Evolutionary conservation across 2,329 filamentous ascomycete species (phyloP), one percentile per base, ranked within the genome.

Genomic region (Blumeria hordei): DNA sequence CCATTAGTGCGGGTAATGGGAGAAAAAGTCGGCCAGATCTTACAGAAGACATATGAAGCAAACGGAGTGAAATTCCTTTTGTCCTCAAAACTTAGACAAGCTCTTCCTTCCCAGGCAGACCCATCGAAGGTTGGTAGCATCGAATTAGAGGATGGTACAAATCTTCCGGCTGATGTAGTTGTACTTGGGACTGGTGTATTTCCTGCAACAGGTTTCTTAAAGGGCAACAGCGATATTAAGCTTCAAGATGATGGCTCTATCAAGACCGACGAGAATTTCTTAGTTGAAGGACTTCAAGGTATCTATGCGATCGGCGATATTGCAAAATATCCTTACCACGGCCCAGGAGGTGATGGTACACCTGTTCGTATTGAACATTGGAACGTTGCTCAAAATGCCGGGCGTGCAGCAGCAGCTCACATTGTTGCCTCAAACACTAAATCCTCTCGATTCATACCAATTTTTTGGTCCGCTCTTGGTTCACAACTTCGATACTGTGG

Each of bases 301-400:
- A 88, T 95, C 54, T 98, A 85, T 65, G 92, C 92, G 12, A 79
- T 98, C 58, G 90, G 90, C 54, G 92, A 98, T 66, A 96, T 98
- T 58, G 88, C 92, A 11, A 88, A 85, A 0, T 95, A 87, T 68
- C 92, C 92, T 0, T 98, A 98, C 71, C 76, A 86, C 66, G 92
- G 92, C 1, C 92, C 92, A 0, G 88, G 85, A 28, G 83, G 86
- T 32, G 75, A 83, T 14, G 86, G 85, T 58, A 74, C 74, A 47
- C 74, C 75, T 16, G 78, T 83, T 0, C 82, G 92, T 59, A 95
- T 96, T 64, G 92, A 98, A 72, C 92, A 98, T 67, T 98, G 92
- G 92, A 90, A 95, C 68, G 92, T 98, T 2, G 92, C 92, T 4
- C 92, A 96, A 65, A 95, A 96, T 64, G 74, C 85, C 1, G 92